Evolutionary conservation across 768 basidiomycete species (phyloP), one percentile per base, ranked within the genome.

Genomic region (Roridomyces roridus): DNA sequence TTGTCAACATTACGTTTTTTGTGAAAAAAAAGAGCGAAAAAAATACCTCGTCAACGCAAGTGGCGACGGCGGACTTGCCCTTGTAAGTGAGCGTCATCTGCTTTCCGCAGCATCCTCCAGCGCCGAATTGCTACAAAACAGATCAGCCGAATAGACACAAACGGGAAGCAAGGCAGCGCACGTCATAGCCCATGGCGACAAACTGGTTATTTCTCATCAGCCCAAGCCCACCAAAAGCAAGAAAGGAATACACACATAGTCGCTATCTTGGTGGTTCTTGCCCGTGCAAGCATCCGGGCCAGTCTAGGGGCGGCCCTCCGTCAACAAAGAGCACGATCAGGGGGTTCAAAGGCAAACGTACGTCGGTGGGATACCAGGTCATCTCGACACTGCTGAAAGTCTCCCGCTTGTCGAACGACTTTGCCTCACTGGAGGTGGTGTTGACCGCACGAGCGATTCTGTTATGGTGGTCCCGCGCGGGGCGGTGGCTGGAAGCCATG

Each of bases 1-100:
- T n/a, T n/a, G 11, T 34, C 15, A 15, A 34, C 17, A 25, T n/a
- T 46, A 10, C 40, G 42, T 6, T 2, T 28, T 25, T 18, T 26
- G 25, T 10, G n/a, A 35, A 6, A 36, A 51, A 20, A 9, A n/a
- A 20, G 31, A 5, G n/a, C n/a, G n/a, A n/a, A n/a, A n/a, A 17
- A 18, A n/a, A 15, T 47, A 62, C 60, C 54, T 57, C 46, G 24
- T 62, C 60, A 18, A 62, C 55, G 18, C 60, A 62, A 25, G 60
- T 62, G 24, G 60, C 60, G 15, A 41, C 39, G 4, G 55, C 23
- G 15, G 55, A 39, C 41, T 62, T 62, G 17, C 60, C 60, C 24
- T 57, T 57, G 39, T 28, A 35, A 20, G 46, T 53, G 20, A 62
- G 57, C 41, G 18, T 43, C 34, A 62, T 5, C 39, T 62, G 39